A percentile compares a stretch with the other conserved stretches of the same genome.
These are phyloP conservation scores for Colletotrichum higginsianum DNA, from an alignment of 2,329 filamentous ascomycete species.

Conservation along the genomic window DNA sequence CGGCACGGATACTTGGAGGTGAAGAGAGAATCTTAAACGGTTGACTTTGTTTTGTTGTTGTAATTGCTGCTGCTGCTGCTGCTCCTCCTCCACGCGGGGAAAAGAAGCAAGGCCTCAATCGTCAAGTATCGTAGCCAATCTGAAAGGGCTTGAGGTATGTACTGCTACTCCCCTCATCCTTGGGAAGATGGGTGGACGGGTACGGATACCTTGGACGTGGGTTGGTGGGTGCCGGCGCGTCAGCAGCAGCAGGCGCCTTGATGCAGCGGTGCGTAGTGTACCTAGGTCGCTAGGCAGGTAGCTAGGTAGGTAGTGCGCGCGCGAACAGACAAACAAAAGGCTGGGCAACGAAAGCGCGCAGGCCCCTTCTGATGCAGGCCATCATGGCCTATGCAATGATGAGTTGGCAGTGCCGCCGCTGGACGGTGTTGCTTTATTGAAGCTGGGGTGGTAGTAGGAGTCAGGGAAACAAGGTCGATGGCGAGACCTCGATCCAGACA, in stretches of 20 bases:
- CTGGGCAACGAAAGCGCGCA: conserved; percentile 55
- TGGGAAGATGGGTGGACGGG: neutral
- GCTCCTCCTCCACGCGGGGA: neutral
- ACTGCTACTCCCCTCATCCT: neutral
- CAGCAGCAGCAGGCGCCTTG: conserved; percentile 5
- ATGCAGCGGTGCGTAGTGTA: conserved; percentile 32
- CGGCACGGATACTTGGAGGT: neutral
- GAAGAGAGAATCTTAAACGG: neutral
- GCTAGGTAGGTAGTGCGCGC: conserved; percentile 48
- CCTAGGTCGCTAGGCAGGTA: neutral
- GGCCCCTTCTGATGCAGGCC: conserved; percentile 71
- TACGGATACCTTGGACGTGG: conserved; percentile 9
- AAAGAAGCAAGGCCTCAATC: neutral
- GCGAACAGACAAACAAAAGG: conserved; percentile 47
- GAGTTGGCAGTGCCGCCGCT: conserved; percentile 78
- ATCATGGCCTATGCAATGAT: conserved; percentile 73
- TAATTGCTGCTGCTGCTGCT: neutral
- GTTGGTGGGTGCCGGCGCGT: conserved; percentile 5
- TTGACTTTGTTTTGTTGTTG: neutral
- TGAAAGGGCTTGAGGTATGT: neutral
- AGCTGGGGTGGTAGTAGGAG: conserved; percentile 9
- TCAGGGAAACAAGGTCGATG: conserved; percentile 9
- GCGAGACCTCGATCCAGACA: conserved; percentile 23
- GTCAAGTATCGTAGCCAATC: neutral
- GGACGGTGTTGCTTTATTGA: conserved; percentile 26